phyloP scores from a whole-genome alignment of 2,329 filamentous ascomycete genomes.

The Colletotrichum magnum region DNA sequence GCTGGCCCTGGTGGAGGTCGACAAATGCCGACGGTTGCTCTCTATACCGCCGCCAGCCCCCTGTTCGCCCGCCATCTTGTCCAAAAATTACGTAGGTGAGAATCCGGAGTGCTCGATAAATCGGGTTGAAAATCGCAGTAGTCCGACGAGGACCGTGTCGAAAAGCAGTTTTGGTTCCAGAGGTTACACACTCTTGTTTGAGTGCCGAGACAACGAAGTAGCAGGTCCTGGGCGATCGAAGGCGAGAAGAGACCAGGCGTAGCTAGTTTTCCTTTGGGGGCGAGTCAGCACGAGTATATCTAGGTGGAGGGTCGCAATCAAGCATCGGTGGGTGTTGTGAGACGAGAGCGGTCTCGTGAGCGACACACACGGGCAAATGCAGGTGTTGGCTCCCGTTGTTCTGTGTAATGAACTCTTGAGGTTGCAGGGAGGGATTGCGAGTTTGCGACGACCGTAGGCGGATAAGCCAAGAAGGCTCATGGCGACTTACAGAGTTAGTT shows the following conservation, averaged over 20 bases:
- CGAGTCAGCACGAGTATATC: slow-evolving; percentile 40
- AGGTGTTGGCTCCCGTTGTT: slow-evolving; percentile 27
- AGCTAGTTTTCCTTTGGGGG: slow-evolving; percentile 17
- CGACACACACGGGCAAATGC: slow-evolving; percentile 36
- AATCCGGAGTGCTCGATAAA: too few relatives aligned
- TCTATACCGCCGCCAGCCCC: slow-evolving; percentile 59
- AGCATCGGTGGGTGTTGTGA: slow-evolving; percentile 23
- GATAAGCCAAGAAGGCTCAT: slow-evolving; percentile 16
- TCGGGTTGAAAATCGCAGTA: not conserved
- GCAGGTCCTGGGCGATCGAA: not conserved
- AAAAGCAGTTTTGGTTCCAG: not conserved
- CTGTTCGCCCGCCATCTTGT: slow-evolving; percentile 61
- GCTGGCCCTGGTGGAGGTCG: slow-evolving; percentile 59
- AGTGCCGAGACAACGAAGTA: slow-evolving; percentile 3
- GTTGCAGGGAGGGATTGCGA: slow-evolving; percentile 15
- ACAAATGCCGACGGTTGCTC: slow-evolving; percentile 50
- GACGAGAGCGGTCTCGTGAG: slow-evolving; percentile 36
- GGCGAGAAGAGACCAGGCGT: not conserved
- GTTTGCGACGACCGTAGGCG: slow-evolving; percentile 8
- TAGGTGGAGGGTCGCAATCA: slow-evolving; percentile 30
- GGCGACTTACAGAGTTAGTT: slow-evolving; percentile 33
- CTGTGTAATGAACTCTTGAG: slow-evolving; percentile 20
- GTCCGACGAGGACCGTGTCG: not conserved
- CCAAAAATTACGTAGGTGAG: not conserved
- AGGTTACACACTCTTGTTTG: slow-evolving; percentile 26